A percentile compares a stretch with the other conserved stretches of the same genome.
phyloP scores from a whole-genome alignment of 2,329 filamentous ascomycete genomes.

The Pseudofabraea citricarpa region DNA sequence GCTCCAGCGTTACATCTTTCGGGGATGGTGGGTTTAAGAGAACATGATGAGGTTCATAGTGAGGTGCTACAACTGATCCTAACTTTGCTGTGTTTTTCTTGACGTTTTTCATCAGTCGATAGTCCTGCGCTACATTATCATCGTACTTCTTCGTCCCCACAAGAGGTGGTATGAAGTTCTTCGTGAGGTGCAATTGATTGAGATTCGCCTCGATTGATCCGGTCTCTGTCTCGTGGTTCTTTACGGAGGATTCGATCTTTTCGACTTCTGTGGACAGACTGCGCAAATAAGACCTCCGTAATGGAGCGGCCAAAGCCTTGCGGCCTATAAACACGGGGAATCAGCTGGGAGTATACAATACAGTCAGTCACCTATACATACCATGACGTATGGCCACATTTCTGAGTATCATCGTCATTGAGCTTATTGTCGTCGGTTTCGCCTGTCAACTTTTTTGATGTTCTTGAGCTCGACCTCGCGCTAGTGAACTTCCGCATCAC shows the following conservation, averaged over 20 bases:
- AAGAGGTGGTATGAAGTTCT: constrained; percentile 14
- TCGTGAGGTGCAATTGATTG: constrained; percentile 18
- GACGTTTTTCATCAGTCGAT: constrained; percentile 27
- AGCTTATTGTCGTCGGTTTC: constrained; percentile 6
- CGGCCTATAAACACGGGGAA: constrained; percentile 49
- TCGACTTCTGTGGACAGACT: constrained; percentile 28
- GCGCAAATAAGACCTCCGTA: constrained; percentile 33
- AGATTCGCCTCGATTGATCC: constrained; percentile 15
- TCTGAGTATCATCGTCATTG: constrained; percentile 50
- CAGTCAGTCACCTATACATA: too few relatives aligned
- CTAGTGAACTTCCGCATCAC: constrained; percentile 6
- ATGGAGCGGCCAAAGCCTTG: constrained; percentile 42
- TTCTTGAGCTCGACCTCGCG: constrained; percentile 12
- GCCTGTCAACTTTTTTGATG: constrained; percentile 21
- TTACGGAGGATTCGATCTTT: constrained; percentile 8
- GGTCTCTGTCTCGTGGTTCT: constrained; percentile 1
- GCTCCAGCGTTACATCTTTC: constrained; percentile 80
- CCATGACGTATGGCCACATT: constrained; percentile 50
- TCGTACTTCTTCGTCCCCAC: constrained; percentile 6
- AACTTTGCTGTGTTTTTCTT: constrained; percentile 41
- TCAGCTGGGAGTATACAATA: too few relatives aligned
- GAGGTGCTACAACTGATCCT: constrained; percentile 43
- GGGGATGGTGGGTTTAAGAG: constrained; percentile 69
- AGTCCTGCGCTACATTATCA: constrained; percentile 12
- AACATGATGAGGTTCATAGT: constrained; percentile 63